Percentiles rank a stretch among this genome's conserved stretches.
phyloP scores from a whole-genome alignment of 208 protist genomes.

The Phytomonas serpens region DNA sequence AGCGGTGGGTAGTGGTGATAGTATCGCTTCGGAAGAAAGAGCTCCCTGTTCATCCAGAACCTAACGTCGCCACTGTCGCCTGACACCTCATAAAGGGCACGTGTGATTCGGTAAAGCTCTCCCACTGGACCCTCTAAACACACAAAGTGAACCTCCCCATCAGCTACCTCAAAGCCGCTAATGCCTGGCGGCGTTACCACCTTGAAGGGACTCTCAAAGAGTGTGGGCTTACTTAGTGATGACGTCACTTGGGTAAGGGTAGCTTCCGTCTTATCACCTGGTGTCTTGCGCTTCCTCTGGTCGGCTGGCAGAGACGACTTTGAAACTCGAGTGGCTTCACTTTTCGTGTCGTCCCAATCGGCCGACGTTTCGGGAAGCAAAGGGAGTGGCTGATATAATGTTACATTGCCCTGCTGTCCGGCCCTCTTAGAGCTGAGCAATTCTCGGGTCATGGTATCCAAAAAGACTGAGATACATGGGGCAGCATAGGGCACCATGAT shows the following conservation, averaged over 20 bases:
- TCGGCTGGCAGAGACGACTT: neutral
- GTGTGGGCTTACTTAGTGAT: constrained; percentile 8
- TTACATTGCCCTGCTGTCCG: neutral
- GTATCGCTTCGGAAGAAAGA: constrained; percentile 53
- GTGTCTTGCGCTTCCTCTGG: neutral
- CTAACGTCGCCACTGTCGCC: constrained; percentile 26
- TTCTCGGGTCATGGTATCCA: constrained; percentile 37
- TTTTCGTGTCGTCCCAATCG: constrained; percentile 8
- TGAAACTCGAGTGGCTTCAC: constrained; percentile 10
- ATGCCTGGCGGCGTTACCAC: constrained; percentile 66
- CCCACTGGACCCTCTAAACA: constrained; percentile 69
- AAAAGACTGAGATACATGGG: constrained; percentile 30
- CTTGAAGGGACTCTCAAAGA: constrained; percentile 43
- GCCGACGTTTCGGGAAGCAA: constrained; percentile 15
- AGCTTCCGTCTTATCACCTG: neutral
- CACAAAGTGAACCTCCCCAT: constrained; percentile 55
- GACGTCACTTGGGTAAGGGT: constrained; percentile 12
- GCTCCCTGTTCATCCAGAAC: constrained; percentile 56
- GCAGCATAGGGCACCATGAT: constrained; percentile 61
- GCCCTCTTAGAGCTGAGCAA: constrained; percentile 5
- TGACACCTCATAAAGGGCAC: constrained; percentile 18
- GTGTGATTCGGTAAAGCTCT: constrained; percentile 50
- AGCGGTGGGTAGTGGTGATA: constrained; percentile 72
- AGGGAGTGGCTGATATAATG: constrained; percentile 17
- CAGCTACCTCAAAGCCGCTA: constrained; percentile 83